Base-by-base conservation (phyloP, 805 yeast species). In the Metschnikowia gelsemii region DNA sequence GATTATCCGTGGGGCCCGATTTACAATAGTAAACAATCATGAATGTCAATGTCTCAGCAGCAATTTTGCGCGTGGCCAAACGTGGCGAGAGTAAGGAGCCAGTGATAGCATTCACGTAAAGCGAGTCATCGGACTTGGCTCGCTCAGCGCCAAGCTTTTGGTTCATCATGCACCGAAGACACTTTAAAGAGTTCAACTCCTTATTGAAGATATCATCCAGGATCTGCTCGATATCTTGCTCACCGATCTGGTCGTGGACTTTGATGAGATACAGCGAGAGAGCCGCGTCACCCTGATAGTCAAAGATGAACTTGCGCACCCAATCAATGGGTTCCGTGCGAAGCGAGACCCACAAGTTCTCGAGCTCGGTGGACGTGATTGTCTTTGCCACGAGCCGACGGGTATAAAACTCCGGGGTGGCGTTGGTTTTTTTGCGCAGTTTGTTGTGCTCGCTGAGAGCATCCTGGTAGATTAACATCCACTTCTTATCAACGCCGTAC, bases 381-480 rank as follows among this genome's bases (percentile, higher is more conserved):
- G 78, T 64, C 53, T 84, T 84, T 26, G 84, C 81, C 56, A 90
- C 73, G 49, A 93, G 72, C 46, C 76, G 75, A 38, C 84, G 76
- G 13, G 91, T 89, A 61, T 85, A 91, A 52, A 76, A 80, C 48
- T 80, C 88, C 2, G 93, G 96, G 18, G 81, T 74, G 45, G 59
- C 55, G 17, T 64, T 55, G 40, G 53, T 53, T 38, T 61, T 66
- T 26, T 58, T 64, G 35, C 55, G 54, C 39, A 59, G 61, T 50
- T 83, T 79, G 54, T 83, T 84, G 54, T 72, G 72, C 55, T 89
- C 96, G 5, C 90, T 77, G 33, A 87, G 73, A 18, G 84, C 80
- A 60, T 89, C 96, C 61, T 90, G 97, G 50, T 84, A 80, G 29
- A 90, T 83, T 50, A 90, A 73, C 83, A 87, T 81, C 96, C 96